Evolutionary conservation across 2,329 filamentous ascomycete genomes (phyloP).

Genomic region (Cercospora canescens): DNA sequence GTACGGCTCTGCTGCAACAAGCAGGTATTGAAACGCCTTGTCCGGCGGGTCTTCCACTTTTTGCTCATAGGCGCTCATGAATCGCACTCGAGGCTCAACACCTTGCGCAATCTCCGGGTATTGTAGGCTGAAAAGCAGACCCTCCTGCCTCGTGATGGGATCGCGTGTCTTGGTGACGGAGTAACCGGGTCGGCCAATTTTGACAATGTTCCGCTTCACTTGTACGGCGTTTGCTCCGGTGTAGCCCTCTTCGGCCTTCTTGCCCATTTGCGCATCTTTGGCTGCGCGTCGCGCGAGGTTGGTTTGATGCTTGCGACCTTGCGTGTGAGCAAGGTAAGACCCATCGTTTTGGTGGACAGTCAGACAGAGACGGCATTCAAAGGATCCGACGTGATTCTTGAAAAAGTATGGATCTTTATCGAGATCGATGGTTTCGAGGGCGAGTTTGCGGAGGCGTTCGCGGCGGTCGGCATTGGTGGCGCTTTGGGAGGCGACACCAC

Average conservation of each 20-base stretch:
- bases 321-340: slow-evolving; percentile 96
- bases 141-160: slow-evolving; percentile 82
- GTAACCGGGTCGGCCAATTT: slow-evolving; percentile 95
- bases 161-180: slow-evolving; percentile 97
- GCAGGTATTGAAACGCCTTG: slow-evolving; percentile 89
- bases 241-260: slow-evolving; percentile 59
- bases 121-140: slow-evolving; percentile 92
- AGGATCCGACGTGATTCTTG: slow-evolving; percentile 98
- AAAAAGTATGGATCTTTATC: slow-evolving; percentile 99
- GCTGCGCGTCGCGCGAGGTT: slow-evolving; percentile 94
- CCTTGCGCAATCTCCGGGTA: slow-evolving; percentile 85
- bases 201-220: slow-evolving; percentile 80
- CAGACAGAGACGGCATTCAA: slow-evolving; percentile 94
- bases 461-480: slow-evolving; percentile 96
- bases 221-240: slow-evolving; percentile 71
- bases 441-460: slow-evolving; percentile 95
- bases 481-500: slow-evolving; percentile 89
- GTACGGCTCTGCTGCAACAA: slow-evolving; percentile 95
- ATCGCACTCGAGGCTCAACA: slow-evolving; percentile 78
- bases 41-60: slow-evolving; percentile 89
- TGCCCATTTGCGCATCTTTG: slow-evolving; percentile 90
- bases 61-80: slow-evolving; percentile 98
- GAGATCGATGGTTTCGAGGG: slow-evolving; percentile 97
- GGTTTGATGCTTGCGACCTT: slow-evolving; percentile 98
- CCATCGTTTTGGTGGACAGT: slow-evolving; percentile 99